These are phyloP conservation scores for Xylariomycetidae sp. DNA, from an alignment of 2,329 filamentous ascomycete species.

Conservation along the genomic window DNA sequence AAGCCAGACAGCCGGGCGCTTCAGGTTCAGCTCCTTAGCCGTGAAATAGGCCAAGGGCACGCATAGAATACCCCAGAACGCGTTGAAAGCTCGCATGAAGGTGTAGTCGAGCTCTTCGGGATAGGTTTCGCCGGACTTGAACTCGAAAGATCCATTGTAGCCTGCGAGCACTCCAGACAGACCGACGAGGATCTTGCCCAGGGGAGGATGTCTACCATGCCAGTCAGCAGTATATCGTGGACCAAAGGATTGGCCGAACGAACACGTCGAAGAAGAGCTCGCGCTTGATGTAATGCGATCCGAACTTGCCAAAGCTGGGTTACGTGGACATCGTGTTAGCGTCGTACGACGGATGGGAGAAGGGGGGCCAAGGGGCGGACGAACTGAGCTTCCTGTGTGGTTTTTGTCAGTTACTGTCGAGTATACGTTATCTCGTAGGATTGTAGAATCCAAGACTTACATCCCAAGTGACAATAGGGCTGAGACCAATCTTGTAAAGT, in stretches of 20 bases:
- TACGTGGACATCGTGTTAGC: constrained; percentile 19
- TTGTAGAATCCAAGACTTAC: constrained; percentile 19
- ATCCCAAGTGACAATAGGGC: constrained; percentile 62
- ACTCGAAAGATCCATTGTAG: constrained; percentile 98
- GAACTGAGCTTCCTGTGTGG: constrained; percentile 50
- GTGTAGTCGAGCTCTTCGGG: constrained; percentile 92
- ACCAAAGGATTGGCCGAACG: constrained; percentile 21
- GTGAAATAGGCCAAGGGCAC: constrained; percentile 95
- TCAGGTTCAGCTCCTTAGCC: constrained; percentile 82
- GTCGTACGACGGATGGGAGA: constrained; percentile 8
- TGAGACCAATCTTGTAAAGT: constrained; percentile 63
- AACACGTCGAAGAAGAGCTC: constrained; percentile 93
- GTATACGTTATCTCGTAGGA: background rate
- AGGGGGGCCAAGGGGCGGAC: constrained; percentile 21
- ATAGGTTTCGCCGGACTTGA: constrained; percentile 97
- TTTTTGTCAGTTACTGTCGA: constrained; percentile 15
- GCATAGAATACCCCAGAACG: constrained; percentile 86
- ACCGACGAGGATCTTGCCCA: constrained; percentile 97
- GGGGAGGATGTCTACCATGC: constrained; percentile 58
- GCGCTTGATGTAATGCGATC: constrained; percentile 96
- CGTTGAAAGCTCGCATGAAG: constrained; percentile 98
- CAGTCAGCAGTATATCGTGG: constrained; percentile 12
- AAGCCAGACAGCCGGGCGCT: constrained; percentile 84
- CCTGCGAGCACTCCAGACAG: constrained; percentile 92
- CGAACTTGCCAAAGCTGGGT: constrained; percentile 86